Evolutionary conservation across 1,139 yeast genomes (phyloP).

Genomic region (Candida smagusa): DNA sequence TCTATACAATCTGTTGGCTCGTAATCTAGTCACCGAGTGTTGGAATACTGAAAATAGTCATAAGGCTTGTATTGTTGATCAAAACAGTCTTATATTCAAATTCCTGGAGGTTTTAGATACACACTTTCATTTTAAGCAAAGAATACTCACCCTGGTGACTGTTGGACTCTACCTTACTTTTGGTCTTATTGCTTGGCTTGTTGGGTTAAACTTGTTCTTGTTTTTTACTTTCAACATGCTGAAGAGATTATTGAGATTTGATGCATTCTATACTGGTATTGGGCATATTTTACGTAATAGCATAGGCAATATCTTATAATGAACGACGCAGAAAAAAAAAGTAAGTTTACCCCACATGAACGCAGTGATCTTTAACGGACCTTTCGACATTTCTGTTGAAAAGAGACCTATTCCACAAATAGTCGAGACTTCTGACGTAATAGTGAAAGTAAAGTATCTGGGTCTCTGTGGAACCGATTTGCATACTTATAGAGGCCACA

Average conservation of each 20-base stretch:
- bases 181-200: conserved; percentile 28
- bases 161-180: conserved; percentile 26
- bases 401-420: conserved; percentile 44
- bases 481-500: conserved; percentile 59
- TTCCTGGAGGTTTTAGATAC: conserved; percentile 21
- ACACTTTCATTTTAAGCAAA: conserved; percentile 12
- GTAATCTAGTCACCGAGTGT: conserved; percentile 4
- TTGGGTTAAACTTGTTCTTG: conserved; percentile 24
- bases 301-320: conserved; percentile 2
- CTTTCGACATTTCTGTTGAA: conserved; percentile 42
- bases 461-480: conserved; percentile 64
- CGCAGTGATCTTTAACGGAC: conserved; percentile 56
- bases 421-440: conserved; percentile 41
- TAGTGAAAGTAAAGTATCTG: conserved; percentile 50
- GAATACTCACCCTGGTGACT: conserved; percentile 17
- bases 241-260: conserved; percentile 6
- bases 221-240: conserved; percentile 11
- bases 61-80: conserved; percentile 8
- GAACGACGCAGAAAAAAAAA: neutral
- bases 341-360: conserved; percentile 33
- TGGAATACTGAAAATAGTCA: neutral
- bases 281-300: conserved; percentile 8
- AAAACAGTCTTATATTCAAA: conserved; percentile 25
- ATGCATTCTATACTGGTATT: conserved; percentile 2
- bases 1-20: conserved; percentile 7